Evolutionary conservation across 768 basidiomycete species (phyloP).

Genomic region (Rhodotorula kratochvilovae): DNA sequence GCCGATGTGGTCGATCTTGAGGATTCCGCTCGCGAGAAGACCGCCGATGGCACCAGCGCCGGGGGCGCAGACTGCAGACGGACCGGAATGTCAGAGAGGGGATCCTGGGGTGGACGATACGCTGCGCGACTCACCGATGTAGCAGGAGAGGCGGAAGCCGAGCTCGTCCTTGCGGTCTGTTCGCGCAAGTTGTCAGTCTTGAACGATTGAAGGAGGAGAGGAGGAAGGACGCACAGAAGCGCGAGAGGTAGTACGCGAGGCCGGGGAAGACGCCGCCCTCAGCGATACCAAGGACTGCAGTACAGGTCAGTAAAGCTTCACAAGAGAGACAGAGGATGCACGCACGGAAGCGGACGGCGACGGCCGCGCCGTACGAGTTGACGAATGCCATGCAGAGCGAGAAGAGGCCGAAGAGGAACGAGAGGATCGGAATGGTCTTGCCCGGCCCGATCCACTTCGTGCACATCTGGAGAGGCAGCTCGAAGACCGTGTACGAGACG

Average conservation of each 20-base stretch:
- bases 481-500: slow-evolving; percentile 6
- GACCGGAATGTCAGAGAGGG: neutral
- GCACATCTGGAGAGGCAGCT: neutral
- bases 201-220: too few species aligned
- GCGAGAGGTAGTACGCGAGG: slow-evolving; percentile 19
- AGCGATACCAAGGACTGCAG: slow-evolving; percentile 17
- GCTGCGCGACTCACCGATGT: neutral
- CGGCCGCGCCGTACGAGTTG: slow-evolving; percentile 7
- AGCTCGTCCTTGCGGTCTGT: slow-evolving; percentile 37
- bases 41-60: slow-evolving; percentile 41
- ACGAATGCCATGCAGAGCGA: slow-evolving; percentile 31
- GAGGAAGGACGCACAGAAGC: neutral
- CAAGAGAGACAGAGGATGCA: neutral
- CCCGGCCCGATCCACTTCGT: slow-evolving; percentile 19
- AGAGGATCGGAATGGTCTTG: slow-evolving; percentile 14
- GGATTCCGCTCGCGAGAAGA: slow-evolving; percentile 40
- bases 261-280: slow-evolving; percentile 31
- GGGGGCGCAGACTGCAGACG: slow-evolving; percentile 33
- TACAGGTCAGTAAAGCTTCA: neutral
- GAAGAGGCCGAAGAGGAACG: slow-evolving; percentile 27
- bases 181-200: neutral
- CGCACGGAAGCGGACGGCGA: slow-evolving; percentile 30
- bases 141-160: slow-evolving; percentile 34
- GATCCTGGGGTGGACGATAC: too few species aligned
- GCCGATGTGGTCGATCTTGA: slow-evolving; percentile 13